phyloP scores from a whole-genome alignment of 2,329 filamentous ascomycete species.

The Dactylellina parvicollis region DNA sequence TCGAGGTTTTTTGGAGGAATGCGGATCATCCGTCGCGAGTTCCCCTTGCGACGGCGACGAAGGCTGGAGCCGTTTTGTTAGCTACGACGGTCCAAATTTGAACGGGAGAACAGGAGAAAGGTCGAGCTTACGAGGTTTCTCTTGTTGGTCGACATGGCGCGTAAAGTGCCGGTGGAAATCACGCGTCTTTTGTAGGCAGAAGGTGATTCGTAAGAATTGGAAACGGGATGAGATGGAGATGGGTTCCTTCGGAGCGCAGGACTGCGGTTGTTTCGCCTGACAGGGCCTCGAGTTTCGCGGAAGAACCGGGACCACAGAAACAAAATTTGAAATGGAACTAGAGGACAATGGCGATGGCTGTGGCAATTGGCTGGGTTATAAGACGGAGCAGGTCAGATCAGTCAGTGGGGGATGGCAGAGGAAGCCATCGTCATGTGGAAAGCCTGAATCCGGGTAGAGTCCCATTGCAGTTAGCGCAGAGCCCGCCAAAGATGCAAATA shows the following conservation, averaged over 20 bases:
- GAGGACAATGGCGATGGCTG: neutral
- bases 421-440: neutral
- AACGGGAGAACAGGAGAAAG: neutral
- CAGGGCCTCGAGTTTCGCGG: neutral
- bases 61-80: conserved; percentile 8
- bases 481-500: conserved; percentile 13
- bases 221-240: neutral
- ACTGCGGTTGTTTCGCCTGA: conserved; percentile 5
- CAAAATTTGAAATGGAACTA: neutral
- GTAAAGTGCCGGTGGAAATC: conserved; percentile 28
- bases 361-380: conserved; percentile 33
- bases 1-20: conserved; percentile 78
- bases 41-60: conserved; percentile 42
- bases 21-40: conserved; percentile 9
- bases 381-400: neutral
- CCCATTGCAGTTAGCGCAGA: conserved; percentile 1
- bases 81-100: neutral
- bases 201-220: neutral
- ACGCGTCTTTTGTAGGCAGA: conserved; percentile 33
- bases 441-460: neutral
- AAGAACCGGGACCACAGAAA: neutral
- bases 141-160: conserved; percentile 53
- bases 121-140: conserved; percentile 43
- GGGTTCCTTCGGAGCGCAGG: neutral
- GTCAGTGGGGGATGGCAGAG: neutral